Evolutionary conservation across 2,329 filamentous ascomycete genomes (phyloP), one percentile per base, ranked within the genome.

Genomic region (Fusarium veterinarium): DNA sequence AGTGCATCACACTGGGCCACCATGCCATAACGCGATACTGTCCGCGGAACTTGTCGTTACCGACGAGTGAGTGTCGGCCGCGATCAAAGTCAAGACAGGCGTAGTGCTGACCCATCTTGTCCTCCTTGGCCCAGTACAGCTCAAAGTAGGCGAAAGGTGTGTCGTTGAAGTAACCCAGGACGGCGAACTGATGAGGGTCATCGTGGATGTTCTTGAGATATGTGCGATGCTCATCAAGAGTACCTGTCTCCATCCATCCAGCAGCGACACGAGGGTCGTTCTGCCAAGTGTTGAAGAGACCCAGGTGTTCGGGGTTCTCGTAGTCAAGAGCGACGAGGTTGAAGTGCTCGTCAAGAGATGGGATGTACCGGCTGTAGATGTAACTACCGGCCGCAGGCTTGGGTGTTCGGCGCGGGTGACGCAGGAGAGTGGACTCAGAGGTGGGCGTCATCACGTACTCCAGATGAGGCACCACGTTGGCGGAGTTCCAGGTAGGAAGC

Each of bases 231-330:
- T 94, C 86, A 35, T 93, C 91, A 44, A 93, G 82, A 3, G 91
- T 91, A 42, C 92, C 92, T 2, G 91, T 92, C 83, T 93, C 91
- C 76, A 93, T 92, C 92, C 92, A 95, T 8, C 91, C 92, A 75
- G 89, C 87, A 28, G 91, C 91, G 48, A 95, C 92, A 62, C 92
- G 91, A 41, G 92, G 92, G 78, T 94, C 92, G 78, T 95, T 95
- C 81, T 94, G 92, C 92, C 92, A 95, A 44, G 84, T 86, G 82
- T 94, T 90, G 84, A 95, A 94, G 13, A 93, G 84, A 28, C 84
- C 81, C 53, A 94, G 81, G 80, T 95, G 91, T 67, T 86, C 84
- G 0, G 84, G 77, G 77, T 92, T 84, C 52, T 84, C 76, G 81
- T 88, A 92, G 80, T 94, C 90, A 3, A 95, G 85, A 14, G 88